A percentile compares a stretch with the other conserved stretches of the same genome.
phyloP scores from a whole-genome alignment of 352 stramenopile genomes.

The Blastocystis sp. region DNA sequence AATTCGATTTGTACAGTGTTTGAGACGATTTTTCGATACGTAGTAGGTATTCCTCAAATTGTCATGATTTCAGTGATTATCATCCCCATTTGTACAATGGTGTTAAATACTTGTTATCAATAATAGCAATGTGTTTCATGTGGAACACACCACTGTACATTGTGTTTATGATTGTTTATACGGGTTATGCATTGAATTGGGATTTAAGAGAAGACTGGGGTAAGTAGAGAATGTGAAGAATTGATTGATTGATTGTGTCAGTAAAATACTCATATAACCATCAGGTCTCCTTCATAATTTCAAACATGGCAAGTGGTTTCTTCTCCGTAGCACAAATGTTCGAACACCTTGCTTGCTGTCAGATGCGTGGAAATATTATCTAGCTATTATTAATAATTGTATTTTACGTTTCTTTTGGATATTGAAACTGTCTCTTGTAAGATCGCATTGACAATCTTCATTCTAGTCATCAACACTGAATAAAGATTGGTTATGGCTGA shows the following conservation, averaged over 20 bases:
- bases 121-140: slow-evolving; percentile 46
- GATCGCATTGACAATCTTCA: not conserved
- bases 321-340: slow-evolving; percentile 1
- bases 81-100: slow-evolving; percentile 49
- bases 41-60: not conserved
- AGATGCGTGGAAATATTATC: slow-evolving; percentile 11
- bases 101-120: slow-evolving; percentile 35
- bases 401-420: slow-evolving; percentile 46
- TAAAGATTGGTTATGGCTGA: not conserved
- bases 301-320: slow-evolving; percentile 11
- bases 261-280: too few species aligned
- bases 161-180: slow-evolving; percentile 34
- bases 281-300: slow-evolving; percentile 23
- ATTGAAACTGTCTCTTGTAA: not conserved
- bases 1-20: slow-evolving; percentile 52
- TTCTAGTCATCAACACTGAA: not conserved
- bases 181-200: slow-evolving; percentile 54
- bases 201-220: slow-evolving; percentile 64
- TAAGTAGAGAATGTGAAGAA: not conserved
- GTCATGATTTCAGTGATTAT: not conserved
- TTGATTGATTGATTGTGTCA: too few species aligned
- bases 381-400: slow-evolving; percentile 32
- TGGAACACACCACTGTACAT: not conserved
- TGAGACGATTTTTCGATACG: slow-evolving; percentile 25
- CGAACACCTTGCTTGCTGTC: slow-evolving; percentile 13